These are phyloP conservation scores for Elsinoe ampelina DNA, from an alignment of 2,329 filamentous ascomycete genomes.

Conservation along the genomic window DNA sequence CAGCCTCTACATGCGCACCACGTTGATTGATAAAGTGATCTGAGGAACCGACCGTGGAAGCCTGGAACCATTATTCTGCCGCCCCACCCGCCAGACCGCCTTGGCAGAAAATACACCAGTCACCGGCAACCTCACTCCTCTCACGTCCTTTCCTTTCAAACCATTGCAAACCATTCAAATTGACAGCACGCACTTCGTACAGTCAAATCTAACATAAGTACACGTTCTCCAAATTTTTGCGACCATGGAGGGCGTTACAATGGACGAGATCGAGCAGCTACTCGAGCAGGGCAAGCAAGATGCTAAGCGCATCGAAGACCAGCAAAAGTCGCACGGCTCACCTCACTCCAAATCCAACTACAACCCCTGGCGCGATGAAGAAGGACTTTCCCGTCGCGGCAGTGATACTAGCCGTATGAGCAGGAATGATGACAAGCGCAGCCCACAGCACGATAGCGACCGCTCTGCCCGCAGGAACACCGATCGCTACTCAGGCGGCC, in stretches of 20 bases:
- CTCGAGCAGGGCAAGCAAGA: slow-evolving; percentile 27
- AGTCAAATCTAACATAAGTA: slow-evolving; percentile 5
- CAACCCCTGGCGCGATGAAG: slow-evolving; percentile 24
- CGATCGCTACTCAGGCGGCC: slow-evolving; percentile 18
- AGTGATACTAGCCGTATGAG: slow-evolving; percentile 22
- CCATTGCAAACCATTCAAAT: slow-evolving; percentile 7
- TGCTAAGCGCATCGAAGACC: slow-evolving; percentile 24
- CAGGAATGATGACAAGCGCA: slow-evolving; percentile 31
- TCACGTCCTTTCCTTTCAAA: neutral
- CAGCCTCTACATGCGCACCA: neutral
- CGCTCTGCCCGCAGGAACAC: neutral
- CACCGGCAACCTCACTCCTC: neutral
- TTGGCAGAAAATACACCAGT: neutral
- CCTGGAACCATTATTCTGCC: too few relatives aligned
- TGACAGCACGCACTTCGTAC: neutral
- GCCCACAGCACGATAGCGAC: slow-evolving; percentile 28
- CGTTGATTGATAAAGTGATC: too few relatives aligned
- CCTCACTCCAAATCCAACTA: neutral
- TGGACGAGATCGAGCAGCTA: slow-evolving; percentile 21
- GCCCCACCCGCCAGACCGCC: neutral
- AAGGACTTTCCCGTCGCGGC: slow-evolving; percentile 14
- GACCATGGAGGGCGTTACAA: neutral
- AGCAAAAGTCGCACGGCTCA: slow-evolving; percentile 21
- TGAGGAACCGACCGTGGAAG: too few relatives aligned
- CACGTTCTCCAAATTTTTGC: neutral